These are phyloP conservation scores for Thymus mandschuricus DNA, from an alignment of 257 asterid species.

Conservation along the genomic window DNA sequence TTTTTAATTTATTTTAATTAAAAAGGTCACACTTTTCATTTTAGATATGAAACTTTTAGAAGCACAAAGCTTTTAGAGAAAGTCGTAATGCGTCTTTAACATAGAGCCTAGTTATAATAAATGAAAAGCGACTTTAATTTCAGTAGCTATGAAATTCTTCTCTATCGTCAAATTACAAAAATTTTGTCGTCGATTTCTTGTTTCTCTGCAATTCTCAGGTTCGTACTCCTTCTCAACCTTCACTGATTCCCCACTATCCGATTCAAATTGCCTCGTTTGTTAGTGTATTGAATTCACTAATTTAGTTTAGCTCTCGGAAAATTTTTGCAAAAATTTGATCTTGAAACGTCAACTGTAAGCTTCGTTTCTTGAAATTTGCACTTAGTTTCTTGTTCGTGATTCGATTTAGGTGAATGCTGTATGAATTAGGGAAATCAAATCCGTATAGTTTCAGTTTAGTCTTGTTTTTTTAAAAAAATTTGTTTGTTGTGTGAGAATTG, in stretches of 20 bases:
- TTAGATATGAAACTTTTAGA: neutral
- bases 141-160: neutral
- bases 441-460: neutral
- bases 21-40: no score
- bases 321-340: slow-evolving; percentile 23
- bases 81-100: neutral
- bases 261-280: slow-evolving; percentile 3
- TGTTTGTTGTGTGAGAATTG: neutral
- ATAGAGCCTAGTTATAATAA: neutral
- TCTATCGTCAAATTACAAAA: slow-evolving; percentile 24
- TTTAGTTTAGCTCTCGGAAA: slow-evolving; percentile 17
- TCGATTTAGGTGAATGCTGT: slow-evolving; percentile 19
- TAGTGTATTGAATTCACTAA: neutral
- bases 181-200: slow-evolving; percentile 14
- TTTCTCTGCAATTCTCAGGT: slow-evolving; percentile 32
- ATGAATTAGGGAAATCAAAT: neutral
- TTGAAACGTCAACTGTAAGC: slow-evolving; percentile 26
- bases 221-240: slow-evolving; percentile 24
- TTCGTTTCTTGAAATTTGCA: slow-evolving; percentile 21
- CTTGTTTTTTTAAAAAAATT: neutral
- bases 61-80: neutral
- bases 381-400: slow-evolving; percentile 15
- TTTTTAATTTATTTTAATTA: no score
- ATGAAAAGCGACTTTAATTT: neutral
- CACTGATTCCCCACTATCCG: neutral